phyloP scores from a whole-genome alignment of 345 rosid genomes.

The Murraya koenigii region DNA sequence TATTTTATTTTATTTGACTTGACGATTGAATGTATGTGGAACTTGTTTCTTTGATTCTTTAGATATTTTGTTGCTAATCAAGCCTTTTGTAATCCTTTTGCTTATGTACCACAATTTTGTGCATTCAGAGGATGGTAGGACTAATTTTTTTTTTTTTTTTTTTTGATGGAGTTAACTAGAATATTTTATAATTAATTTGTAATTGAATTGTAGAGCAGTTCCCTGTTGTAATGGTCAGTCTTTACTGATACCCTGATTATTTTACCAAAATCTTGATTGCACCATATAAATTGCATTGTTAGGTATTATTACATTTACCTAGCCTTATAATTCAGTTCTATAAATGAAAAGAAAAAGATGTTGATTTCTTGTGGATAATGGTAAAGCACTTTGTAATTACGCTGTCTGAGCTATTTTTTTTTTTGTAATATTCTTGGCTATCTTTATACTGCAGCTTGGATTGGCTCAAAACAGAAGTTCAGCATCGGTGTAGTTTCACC shows the following conservation, averaged over 20 bases:
- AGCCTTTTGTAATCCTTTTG: not conserved
- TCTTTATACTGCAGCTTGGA: constrained; percentile 19
- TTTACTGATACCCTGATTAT: too few species aligned
- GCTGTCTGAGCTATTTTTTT: not conserved
- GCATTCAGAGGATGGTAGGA: not conserved
- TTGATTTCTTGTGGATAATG: not conserved
- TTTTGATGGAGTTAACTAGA: not conserved
- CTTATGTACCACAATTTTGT: not conserved
- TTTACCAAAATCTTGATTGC: too few species aligned
- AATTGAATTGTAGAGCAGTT: not conserved
- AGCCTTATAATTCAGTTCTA: not conserved
- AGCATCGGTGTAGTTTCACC: constrained; percentile 30
- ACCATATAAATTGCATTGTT: not conserved
- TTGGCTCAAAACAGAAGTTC: constrained; percentile 9
- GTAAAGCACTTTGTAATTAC: not conserved
- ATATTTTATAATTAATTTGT: not conserved
- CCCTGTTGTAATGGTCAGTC: not conserved
- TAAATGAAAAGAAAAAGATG: not conserved
- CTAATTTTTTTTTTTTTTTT: not conserved
- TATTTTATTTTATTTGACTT: not conserved
- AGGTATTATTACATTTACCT: not conserved
- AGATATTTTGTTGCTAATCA: not conserved
- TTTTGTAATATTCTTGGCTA: not conserved
- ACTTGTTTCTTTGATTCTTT: not conserved
- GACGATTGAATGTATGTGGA: not conserved